Percentiles rank a stretch among this genome's conserved stretches.
Evolutionary conservation across 345 rosid genomes (phyloP).

Genomic region (Salix koriyanagi): DNA sequence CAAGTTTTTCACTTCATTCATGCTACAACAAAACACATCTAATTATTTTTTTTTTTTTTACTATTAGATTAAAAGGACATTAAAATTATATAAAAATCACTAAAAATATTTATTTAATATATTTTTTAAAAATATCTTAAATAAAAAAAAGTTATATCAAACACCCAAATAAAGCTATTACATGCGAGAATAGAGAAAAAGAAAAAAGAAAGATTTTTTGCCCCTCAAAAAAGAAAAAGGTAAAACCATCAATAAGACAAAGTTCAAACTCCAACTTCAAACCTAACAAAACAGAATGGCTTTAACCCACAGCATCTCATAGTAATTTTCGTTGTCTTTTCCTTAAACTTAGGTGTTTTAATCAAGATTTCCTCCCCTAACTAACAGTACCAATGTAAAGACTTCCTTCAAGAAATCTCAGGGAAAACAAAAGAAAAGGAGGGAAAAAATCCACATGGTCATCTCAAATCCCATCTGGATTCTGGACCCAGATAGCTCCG

Average conservation of each 20-base stretch:
- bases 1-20: slow-evolving; percentile 63
- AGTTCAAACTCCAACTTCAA: not conserved
- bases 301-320: not conserved
- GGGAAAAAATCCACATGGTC: not conserved
- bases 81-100: not conserved
- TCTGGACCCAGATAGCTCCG: not conserved
- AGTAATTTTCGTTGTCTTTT: not conserved
- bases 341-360: not conserved
- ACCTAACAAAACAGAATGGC: not conserved
- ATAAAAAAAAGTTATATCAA: too few species aligned
- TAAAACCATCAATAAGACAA: not conserved
- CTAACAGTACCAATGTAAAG: not conserved
- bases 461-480: not conserved
- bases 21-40: slow-evolving; percentile 26
- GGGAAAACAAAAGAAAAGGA: not conserved
- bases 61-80: not conserved
- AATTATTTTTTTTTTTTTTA: too few species aligned
- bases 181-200: too few species aligned
- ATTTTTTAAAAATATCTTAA: too few species aligned
- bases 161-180: slow-evolving; percentile 26
- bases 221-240: too few species aligned
- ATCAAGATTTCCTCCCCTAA: not conserved
- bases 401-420: not conserved
- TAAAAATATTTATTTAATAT: too few species aligned
- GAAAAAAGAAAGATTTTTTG: too few species aligned